Evolutionary conservation across 768 basidiomycete species (phyloP).

Genomic region (Pisolithus tinctorius): DNA sequence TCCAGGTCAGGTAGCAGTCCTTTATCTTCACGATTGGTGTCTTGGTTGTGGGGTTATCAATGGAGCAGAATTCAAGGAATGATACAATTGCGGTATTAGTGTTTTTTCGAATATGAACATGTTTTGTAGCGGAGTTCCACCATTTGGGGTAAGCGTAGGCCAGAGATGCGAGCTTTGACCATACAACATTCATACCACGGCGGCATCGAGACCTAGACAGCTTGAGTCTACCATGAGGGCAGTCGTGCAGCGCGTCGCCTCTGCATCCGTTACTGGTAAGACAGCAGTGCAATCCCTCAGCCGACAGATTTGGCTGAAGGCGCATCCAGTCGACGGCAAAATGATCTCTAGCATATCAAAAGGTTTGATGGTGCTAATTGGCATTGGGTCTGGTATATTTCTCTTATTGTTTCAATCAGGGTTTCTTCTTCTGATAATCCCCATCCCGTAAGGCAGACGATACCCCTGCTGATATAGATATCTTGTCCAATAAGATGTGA

Average conservation of each 20-base stretch:
- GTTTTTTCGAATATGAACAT: no score
- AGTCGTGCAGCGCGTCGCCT: slow-evolving; percentile 75
- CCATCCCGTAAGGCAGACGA: slow-evolving; percentile 58
- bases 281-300: background rate
- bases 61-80: slow-evolving; percentile 5
- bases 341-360: slow-evolving; percentile 75
- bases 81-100: no score
- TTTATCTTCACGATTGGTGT: slow-evolving; percentile 75
- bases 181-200: background rate
- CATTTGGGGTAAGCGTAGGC: no score
- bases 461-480: slow-evolving; percentile 62
- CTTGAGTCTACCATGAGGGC: slow-evolving; percentile 56
- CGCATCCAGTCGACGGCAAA: slow-evolving; percentile 63
- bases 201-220: background rate
- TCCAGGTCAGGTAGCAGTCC: slow-evolving; percentile 71
- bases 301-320: background rate
- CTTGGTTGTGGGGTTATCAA: slow-evolving; percentile 75
- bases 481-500: slow-evolving; percentile 80
- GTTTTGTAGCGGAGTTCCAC: no score
- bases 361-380: slow-evolving; percentile 87
- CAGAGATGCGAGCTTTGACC: no score
- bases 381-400: slow-evolving; percentile 70
- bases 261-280: slow-evolving; percentile 79
- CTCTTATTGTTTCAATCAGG: background rate
- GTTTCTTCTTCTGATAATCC: slow-evolving; percentile 1